Base-by-base conservation (phyloP, 352 stramenopile genomes). In the Phytophthora fragariae region DNA sequence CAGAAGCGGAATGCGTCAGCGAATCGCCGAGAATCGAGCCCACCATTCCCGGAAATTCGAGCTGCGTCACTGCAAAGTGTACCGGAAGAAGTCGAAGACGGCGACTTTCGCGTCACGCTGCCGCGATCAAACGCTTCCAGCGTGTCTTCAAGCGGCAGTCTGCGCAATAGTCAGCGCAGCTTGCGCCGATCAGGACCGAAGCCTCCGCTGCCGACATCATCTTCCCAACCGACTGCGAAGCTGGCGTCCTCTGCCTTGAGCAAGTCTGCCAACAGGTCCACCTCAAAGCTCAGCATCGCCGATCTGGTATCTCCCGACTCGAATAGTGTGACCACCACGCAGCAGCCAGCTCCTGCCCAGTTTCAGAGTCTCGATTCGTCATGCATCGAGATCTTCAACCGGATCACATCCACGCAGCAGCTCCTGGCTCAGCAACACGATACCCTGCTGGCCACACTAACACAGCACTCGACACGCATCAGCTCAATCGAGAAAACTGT, bases 401-500 rank as follows among this genome's bases (percentile, higher is more conserved):
- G 86, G 55, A 88, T 94, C 62, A 85, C 86, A 47, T 79, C 77
- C 24, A 94, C 88, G 17, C 88, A 92, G 72, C 76, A 92, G 49
- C 67, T 93, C 37, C 76, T 95, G 11, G 81, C 77, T 19, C 66
- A 84, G 60, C 85, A 92, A 35, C 83, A 86, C 49, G 68, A 73
- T 47, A 81, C 67, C 19, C 59, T 89, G 12, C 57, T 91, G 19
- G 64, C 65, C 31, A 85, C 80, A 19, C 54, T 91, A 19, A 78
- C 70, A 14, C 73, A 88, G 31, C 82, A 87, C 56, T 85, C 83
- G 24, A 77, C 68, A n/a, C 82, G 79, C n/a, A 83, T 89, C 68
- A 78, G 67, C 31, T 78, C 72, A n/a, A 88, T 89, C 33, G 83
- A 85, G 58, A 57, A 86, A 37, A 80, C 71, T 0, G 73, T 89